These are phyloP conservation scores for Mortierella sp. DNA, from an alignment of 371 early-diverging fungal genomes.

Conservation along the genomic window DNA sequence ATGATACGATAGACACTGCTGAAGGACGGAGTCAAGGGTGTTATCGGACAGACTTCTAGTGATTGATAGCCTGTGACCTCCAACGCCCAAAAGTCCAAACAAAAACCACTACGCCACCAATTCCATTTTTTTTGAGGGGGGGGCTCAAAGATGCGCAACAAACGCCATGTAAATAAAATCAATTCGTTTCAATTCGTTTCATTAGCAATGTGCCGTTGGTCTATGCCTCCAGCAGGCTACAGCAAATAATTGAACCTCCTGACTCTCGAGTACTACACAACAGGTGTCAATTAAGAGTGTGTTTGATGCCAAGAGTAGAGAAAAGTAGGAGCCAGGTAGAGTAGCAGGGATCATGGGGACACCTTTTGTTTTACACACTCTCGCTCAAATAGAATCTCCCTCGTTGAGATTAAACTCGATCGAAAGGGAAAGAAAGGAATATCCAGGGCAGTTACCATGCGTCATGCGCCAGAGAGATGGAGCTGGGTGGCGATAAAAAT, in stretches of 20 bases:
- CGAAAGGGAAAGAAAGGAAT: neutral
- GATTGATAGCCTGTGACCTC: neutral
- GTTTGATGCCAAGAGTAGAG: neutral
- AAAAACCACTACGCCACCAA: neutral
- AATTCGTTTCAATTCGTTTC: too few relatives aligned
- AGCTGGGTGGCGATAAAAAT: neutral
- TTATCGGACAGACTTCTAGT: neutral
- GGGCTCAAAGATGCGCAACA: constrained; percentile 7
- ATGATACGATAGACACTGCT: neutral
- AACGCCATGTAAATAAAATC: too few relatives aligned
- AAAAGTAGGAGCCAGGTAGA: neutral
- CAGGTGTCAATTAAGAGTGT: too few relatives aligned
- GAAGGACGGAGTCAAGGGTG: constrained; percentile 7
- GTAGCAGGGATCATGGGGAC: too few relatives aligned
- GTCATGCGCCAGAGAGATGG: neutral
- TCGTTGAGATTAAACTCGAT: neutral
- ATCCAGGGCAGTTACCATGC: neutral
- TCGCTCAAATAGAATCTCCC: neutral
- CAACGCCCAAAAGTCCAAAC: neutral
- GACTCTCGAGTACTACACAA: too few relatives aligned
- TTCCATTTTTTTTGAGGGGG: neutral
- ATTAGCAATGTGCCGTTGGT: too few relatives aligned
- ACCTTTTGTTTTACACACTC: too few relatives aligned
- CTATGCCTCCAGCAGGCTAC: too few relatives aligned
- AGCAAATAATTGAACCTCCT: too few relatives aligned